Evolutionary conservation across 495 filamentous ascomycete species (phyloP), one percentile per base, ranked within the genome.

Genomic region (Halenospora varia): DNA sequence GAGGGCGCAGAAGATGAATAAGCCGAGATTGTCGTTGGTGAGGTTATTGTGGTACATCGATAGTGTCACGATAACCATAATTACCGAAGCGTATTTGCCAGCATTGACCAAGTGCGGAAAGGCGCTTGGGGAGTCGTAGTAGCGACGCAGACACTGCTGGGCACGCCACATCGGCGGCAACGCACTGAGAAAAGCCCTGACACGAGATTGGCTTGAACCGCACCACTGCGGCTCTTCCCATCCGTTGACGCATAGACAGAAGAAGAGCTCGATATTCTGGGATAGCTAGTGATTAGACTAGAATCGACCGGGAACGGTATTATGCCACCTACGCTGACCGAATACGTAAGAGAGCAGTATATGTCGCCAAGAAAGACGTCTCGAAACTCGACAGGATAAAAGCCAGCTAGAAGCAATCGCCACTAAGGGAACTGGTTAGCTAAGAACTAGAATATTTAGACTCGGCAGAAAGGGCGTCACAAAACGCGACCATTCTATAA

Each of bases 291-390:
- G 3, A 53, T 17, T 53, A 25, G 39, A 17, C 18, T 17, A 19
- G 23, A 25, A 29, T 42, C n/a, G 25, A 40, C 35, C 0, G 23
- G 23, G 48, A n/a, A 25, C n/a, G 20, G 52, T 2, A 17, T 0
- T 4, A n/a, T n/a, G n/a, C n/a, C n/a, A 83, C 90, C 76, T 79
- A 96, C 90, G 20, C 89, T 86, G 66, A 90, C 88, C 24, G 85
- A 78, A 70, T 98, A 97, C 8, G 91, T 94, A 50, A 92, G 81
- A 3, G 94, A 97, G 68, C 94, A 97, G 67, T 90, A 96, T 79
- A 97, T 97, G 67, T 98, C 94, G 15, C 94, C 94, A 0, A 97
- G 78, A 70, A 96, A 98, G 74, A 98, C 97, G 68, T 98, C 94
- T 56, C 91, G 84, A 66, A 97, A 98, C 68, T 97, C 94, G 17